phyloP scores from a whole-genome alignment of 2,329 filamentous ascomycete species.

The Pseudonectria buxi region DNA sequence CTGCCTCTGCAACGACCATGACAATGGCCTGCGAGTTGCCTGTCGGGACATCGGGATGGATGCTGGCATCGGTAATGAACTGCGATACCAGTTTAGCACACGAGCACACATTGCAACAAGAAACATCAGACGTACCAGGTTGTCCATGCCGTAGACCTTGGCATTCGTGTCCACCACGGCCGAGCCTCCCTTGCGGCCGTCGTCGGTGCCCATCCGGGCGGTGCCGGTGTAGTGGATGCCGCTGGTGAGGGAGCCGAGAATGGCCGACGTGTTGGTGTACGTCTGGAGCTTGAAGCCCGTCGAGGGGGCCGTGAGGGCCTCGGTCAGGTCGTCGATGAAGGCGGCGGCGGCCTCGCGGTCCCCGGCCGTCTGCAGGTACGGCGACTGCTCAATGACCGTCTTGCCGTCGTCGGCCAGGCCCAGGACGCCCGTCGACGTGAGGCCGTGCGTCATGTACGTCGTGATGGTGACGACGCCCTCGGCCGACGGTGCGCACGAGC shows the following conservation, averaged over 20 bases:
- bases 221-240: conserved; percentile 48
- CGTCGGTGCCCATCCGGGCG: conserved; percentile 52
- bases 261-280: conserved; percentile 21
- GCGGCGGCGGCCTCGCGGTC: conserved; percentile 59
- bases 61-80: conserved; percentile 59
- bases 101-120: too few species aligned
- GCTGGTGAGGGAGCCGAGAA: conserved; percentile 26
- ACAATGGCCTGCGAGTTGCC: conserved; percentile 60
- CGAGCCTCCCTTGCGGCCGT: conserved; percentile 44
- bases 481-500: conserved; percentile 58
- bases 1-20: conserved; percentile 56
- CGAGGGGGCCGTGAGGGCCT: conserved; percentile 36
- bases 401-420: conserved; percentile 51
- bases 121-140: conserved; percentile 32
- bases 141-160: conserved; percentile 59
- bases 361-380: conserved; percentile 51
- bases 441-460: conserved; percentile 57
- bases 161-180: conserved; percentile 56
- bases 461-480: conserved; percentile 46
- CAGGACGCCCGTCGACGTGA: conserved; percentile 53
- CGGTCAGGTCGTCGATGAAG: conserved; percentile 54
- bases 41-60: conserved; percentile 61
- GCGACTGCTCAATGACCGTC: conserved; percentile 51
- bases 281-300: conserved; percentile 8
- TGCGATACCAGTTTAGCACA: too few species aligned